Conservation (phyloP, 2,329 filamentous ascomycete genomes). For the Fusarium sp. region DNA sequence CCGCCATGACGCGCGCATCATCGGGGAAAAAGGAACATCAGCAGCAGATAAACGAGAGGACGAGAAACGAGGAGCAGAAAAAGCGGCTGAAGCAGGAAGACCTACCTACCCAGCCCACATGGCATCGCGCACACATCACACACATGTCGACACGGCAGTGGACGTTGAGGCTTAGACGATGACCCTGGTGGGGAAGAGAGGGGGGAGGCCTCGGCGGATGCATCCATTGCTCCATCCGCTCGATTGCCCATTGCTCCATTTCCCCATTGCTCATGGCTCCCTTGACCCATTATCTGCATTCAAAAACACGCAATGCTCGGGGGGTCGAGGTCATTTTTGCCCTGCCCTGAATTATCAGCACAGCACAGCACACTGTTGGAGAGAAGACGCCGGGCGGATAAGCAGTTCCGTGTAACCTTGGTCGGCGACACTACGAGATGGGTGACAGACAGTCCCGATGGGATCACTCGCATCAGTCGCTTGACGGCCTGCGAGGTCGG, state of each 20-base stretch:
- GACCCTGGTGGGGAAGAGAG: slow-evolving; percentile 32
- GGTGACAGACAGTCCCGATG: neutral
- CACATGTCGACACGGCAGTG: slow-evolving; percentile 39
- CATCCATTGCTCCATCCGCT: slow-evolving; percentile 19
- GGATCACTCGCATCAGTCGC: neutral
- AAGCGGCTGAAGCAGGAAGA: neutral
- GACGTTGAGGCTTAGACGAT: slow-evolving; percentile 39
- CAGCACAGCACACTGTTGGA: neutral
- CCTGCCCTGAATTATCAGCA: neutral
- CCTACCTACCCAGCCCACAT: slow-evolving; percentile 15
- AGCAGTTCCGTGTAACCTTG: neutral
- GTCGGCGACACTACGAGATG: neutral
- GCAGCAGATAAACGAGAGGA: neutral
- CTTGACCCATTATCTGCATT: neutral
- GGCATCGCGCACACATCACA: slow-evolving; percentile 10
- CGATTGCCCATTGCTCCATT: slow-evolving; percentile 20
- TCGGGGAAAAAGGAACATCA: neutral
- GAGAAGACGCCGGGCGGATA: neutral
- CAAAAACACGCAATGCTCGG: slow-evolving; percentile 2
- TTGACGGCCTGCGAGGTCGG: neutral
- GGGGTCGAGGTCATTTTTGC: neutral
- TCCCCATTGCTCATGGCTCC: slow-evolving; percentile 4
- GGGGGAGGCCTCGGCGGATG: slow-evolving; percentile 38
- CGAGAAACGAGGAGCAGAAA: neutral
- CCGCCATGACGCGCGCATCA: neutral